Evolutionary conservation across 441 rosid species (phyloP).

Genomic region (Euphorbia corollata): DNA sequence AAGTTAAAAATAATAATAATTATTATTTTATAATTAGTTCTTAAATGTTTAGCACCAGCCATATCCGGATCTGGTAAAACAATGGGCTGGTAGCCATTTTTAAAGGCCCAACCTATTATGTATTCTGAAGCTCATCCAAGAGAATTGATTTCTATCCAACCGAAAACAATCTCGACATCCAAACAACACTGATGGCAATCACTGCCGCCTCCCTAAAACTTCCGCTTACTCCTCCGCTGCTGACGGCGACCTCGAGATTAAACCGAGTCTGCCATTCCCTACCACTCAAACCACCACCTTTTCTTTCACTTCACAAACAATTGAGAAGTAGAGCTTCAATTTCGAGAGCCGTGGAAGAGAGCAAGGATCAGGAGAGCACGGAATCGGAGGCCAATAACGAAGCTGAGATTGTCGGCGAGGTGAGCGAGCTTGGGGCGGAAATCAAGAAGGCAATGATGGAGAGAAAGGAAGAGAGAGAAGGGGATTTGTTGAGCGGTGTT

Average conservation of each 20-base stretch:
- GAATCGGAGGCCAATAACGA: slow-evolving; percentile 27
- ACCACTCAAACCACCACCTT: background rate
- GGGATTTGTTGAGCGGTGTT: slow-evolving; percentile 58
- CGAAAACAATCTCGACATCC: background rate
- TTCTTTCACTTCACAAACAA: slow-evolving; percentile 5
- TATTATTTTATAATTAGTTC: too few species aligned
- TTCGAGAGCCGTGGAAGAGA: slow-evolving; percentile 18
- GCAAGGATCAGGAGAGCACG: slow-evolving; percentile 42
- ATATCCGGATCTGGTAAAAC: too few species aligned
- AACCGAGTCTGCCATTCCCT: background rate
- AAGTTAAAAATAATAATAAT: too few species aligned
- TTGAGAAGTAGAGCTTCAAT: background rate
- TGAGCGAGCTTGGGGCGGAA: slow-evolving; percentile 39
- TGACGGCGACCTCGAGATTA: slow-evolving; percentile 15
- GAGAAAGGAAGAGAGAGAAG: slow-evolving; percentile 45
- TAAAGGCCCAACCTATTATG: too few species aligned
- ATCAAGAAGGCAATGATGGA: slow-evolving; percentile 64
- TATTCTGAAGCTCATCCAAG: background rate
- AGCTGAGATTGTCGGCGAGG: slow-evolving; percentile 14
- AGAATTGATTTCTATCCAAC: background rate
- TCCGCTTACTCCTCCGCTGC: slow-evolving; percentile 21
- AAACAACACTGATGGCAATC: slow-evolving; percentile 2
- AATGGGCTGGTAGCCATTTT: too few species aligned
- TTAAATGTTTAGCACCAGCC: too few species aligned
- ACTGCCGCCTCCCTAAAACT: slow-evolving; percentile 27